Evolutionary conservation across 306 rosid genomes (phyloP).

Genomic region (Abrus pulchellus): DNA sequence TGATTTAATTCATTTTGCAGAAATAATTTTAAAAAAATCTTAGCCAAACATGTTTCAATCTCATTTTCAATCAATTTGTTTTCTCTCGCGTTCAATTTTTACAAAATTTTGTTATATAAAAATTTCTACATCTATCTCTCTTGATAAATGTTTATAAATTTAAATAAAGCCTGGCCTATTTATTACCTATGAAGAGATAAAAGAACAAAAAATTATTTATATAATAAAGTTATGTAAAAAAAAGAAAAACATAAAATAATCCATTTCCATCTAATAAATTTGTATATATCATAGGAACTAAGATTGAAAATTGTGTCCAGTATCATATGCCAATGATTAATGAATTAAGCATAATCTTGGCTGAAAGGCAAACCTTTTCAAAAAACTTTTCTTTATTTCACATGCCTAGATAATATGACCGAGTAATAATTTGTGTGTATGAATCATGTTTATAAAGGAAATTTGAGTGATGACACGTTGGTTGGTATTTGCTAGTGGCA

Average conservation of each 20-base stretch:
- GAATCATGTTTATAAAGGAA: not conserved
- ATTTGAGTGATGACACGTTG: not conserved
- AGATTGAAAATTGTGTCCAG: slow-evolving; percentile 26
- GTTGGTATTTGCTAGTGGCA: slow-evolving; percentile 25
- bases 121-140: too few species aligned
- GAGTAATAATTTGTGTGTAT: not conserved
- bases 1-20: not conserved
- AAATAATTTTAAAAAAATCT: not conserved
- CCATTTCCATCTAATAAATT: too few species aligned
- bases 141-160: too few species aligned
- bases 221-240: too few species aligned
- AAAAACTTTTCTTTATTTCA: not conserved
- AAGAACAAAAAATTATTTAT: not conserved
- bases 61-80: not conserved
- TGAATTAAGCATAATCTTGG: not conserved
- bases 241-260: too few species aligned
- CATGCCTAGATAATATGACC: not conserved
- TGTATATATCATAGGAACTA: not conserved
- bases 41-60: not conserved
- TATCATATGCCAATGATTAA: slow-evolving; percentile 39
- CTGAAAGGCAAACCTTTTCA: not conserved
- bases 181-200: too few species aligned
- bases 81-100: not conserved
- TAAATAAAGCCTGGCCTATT: not conserved
- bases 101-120: too few species aligned